Evolutionary conservation across 2,329 filamentous ascomycete species (phyloP).

Genomic region (Epichloe baconii): DNA sequence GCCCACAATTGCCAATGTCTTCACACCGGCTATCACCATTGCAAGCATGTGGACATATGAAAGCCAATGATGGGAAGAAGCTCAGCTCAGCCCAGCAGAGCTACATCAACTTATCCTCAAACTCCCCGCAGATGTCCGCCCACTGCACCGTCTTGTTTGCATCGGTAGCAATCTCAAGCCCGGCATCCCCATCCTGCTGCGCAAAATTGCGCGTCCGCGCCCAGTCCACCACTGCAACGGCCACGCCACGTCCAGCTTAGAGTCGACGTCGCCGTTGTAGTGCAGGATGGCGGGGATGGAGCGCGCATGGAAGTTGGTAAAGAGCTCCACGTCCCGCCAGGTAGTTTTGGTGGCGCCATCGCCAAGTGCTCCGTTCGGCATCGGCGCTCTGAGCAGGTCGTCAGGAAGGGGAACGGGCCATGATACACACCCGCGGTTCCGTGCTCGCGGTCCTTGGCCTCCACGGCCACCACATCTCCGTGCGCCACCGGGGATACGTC

Average conservation of each 20-base stretch:
- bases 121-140: background rate
- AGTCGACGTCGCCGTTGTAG: background rate
- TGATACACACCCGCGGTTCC: background rate
- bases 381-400: background rate
- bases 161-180: background rate
- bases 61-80: too few species aligned
- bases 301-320: background rate
- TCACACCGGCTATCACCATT: too few species aligned
- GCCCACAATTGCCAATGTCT: too few species aligned
- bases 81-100: too few species aligned
- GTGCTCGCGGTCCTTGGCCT: background rate
- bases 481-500: background rate
- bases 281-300: background rate
- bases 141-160: background rate
- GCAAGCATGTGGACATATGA: too few species aligned
- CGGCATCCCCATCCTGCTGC: background rate
- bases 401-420: background rate
- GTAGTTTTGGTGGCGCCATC: background rate
- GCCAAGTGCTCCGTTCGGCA: background rate
- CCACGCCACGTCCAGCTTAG: background rate
- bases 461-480: background rate
- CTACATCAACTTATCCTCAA: background rate
- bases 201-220: background rate
- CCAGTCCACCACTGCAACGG: background rate
- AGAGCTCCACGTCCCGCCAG: background rate